A percentile compares a stretch with the other conserved stretches of the same genome.
Conservation (phyloP, 371 early-diverging fungal species). For the Dinochytrium kinnereticum region DNA sequence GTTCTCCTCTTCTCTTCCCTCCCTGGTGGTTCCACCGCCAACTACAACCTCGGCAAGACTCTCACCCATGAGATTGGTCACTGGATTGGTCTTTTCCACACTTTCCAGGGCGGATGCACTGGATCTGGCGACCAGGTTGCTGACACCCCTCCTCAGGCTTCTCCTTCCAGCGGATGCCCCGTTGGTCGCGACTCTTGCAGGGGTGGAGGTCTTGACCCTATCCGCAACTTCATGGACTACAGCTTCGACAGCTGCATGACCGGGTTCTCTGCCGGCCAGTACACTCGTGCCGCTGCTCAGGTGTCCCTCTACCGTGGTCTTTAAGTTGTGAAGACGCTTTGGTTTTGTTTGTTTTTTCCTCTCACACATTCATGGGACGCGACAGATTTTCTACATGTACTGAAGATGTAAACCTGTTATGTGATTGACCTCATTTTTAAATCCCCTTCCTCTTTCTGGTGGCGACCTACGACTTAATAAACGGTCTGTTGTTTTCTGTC, state of each 20-base stretch:
- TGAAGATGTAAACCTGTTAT: background rate
- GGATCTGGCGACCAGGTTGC: constrained; percentile 18
- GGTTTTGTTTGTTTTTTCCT: background rate
- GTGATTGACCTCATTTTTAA: background rate
- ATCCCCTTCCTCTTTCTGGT: background rate
- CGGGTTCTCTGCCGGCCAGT: constrained; percentile 16
- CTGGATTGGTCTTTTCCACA: constrained; percentile 28
- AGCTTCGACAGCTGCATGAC: constrained; percentile 17
- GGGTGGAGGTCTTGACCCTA: constrained; percentile 14
- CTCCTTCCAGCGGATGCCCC: constrained; percentile 24
- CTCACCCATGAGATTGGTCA: constrained; percentile 30
- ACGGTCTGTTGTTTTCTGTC: too few species aligned
- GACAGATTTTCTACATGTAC: background rate
- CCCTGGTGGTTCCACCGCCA: constrained; percentile 11
- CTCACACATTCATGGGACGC: background rate
- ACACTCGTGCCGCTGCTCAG: constrained; percentile 14
- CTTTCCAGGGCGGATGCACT: constrained; percentile 32
- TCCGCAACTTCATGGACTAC: constrained; percentile 25
- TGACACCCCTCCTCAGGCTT: constrained; percentile 25
- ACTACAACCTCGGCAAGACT: constrained; percentile 22
- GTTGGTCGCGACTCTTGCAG: constrained; percentile 24
- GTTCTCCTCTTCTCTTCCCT: constrained; percentile 14
- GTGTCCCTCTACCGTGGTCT: constrained; percentile 9
- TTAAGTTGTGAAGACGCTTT: background rate
- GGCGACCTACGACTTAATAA: too few species aligned